Evolutionary conservation across 306 rosid genomes (phyloP).

Genomic region (Citrullus colocynthis): DNA sequence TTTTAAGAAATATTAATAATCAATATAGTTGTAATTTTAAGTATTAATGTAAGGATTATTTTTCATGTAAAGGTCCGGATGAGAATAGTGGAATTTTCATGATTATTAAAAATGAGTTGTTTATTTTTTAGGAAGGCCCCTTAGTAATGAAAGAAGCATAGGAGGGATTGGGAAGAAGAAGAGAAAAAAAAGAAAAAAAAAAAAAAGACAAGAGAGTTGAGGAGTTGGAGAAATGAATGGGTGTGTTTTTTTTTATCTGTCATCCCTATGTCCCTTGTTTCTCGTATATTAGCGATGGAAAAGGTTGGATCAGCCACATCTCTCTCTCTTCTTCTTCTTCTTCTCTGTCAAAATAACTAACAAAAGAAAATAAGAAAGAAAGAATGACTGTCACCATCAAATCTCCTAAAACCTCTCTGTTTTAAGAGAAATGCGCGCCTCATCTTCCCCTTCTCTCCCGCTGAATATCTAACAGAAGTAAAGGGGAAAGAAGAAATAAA

Average conservation of each 20-base stretch:
- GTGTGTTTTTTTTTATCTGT: background rate
- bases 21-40: no score
- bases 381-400: background rate
- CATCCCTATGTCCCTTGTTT: conserved; percentile 2
- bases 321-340: conserved; percentile 1
- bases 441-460: conserved; percentile 19
- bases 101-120: no score
- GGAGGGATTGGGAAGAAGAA: background rate
- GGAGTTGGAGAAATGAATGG: background rate
- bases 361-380: background rate
- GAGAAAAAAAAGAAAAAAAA: no score
- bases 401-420: conserved; percentile 11
- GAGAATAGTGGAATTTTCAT: no score
- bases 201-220: background rate
- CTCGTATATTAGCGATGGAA: conserved; percentile 26
- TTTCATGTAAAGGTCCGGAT: no score
- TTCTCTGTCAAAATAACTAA: background rate
- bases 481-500: background rate
- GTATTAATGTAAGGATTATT: no score
- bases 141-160: no score
- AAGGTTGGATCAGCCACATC: conserved; percentile 21
- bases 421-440: conserved; percentile 24
- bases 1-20: no score
- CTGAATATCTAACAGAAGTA: conserved; percentile 17
- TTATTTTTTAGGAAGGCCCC: no score